A percentile compares a stretch with the other conserved stretches of the same genome.
Evolutionary conservation across 1,284 basidiomycete species (phyloP).

Genomic region (Moesziomyces sp.): DNA sequence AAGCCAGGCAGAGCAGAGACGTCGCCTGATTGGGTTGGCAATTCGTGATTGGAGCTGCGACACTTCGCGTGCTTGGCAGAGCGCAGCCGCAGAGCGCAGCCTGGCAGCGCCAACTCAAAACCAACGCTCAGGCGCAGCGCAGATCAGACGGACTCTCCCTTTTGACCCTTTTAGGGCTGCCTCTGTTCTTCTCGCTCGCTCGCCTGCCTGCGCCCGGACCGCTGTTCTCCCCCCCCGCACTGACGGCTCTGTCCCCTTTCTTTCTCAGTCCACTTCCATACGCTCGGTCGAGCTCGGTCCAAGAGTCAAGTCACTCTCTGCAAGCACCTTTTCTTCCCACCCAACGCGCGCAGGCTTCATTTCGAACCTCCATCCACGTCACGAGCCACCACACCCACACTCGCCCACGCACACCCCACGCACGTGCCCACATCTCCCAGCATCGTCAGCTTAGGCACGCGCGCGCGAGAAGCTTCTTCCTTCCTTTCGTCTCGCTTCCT

Average conservation of each 20-base stretch:
- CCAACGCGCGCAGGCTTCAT: neutral
- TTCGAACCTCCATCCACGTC: neutral
- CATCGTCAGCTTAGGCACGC: neutral
- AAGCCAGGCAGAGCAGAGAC: no score
- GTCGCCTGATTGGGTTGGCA: neutral
- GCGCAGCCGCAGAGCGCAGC: no score
- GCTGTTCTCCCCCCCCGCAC: no score
- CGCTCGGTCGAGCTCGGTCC: no score
- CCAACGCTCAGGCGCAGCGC: no score
- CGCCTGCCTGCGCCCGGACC: no score
- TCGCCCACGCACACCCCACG: neutral
- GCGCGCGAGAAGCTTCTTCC: neutral
- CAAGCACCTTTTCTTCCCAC: neutral
- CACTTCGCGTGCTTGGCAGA: neutral
- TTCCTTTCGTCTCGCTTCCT: neutral
- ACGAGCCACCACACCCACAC: neutral
- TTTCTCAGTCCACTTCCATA: no score
- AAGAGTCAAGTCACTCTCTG: neutral
- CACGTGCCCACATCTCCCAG: neutral
- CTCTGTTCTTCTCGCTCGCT: no score
- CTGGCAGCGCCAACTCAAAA: no score
- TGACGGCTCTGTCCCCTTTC: no score
- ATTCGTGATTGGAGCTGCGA: neutral
- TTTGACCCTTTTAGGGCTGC: no score
- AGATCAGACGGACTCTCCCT: no score